phyloP scores from a whole-genome alignment of 2,329 filamentous ascomycete genomes.

The Phialophora tarda region DNA sequence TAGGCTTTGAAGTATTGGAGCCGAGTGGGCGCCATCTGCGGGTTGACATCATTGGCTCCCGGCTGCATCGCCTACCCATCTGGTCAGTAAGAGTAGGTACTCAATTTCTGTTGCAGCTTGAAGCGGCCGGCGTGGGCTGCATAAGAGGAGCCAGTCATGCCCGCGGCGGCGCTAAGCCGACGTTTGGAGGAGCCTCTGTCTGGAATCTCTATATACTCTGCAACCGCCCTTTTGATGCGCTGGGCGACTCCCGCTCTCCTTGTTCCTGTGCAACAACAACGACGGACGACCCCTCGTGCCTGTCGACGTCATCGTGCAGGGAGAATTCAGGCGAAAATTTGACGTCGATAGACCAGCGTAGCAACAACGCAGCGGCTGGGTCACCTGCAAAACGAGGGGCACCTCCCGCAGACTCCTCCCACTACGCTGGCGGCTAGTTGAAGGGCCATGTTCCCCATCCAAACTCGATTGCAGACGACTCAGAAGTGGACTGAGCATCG shows the following conservation, averaged over 20 bases:
- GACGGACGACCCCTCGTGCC: slow-evolving; percentile 22
- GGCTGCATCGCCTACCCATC: slow-evolving; percentile 11
- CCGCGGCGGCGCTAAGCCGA: slow-evolving; percentile 12
- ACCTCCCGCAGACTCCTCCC: slow-evolving; percentile 9
- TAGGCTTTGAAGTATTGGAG: slow-evolving; percentile 5
- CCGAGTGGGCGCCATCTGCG: slow-evolving; percentile 28
- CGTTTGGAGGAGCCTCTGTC: not conserved
- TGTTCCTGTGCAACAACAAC: not conserved
- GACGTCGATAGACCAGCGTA: slow-evolving; percentile 24
- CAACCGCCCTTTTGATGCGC: not conserved
- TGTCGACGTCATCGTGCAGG: slow-evolving; percentile 34
- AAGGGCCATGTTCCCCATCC: slow-evolving; percentile 1
- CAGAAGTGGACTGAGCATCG: slow-evolving; percentile 21
- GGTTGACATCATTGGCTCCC: slow-evolving; percentile 31
- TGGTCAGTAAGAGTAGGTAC: not conserved
- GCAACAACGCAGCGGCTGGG: slow-evolving; percentile 10
- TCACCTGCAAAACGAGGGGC: slow-evolving; percentile 23
- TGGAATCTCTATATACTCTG: not conserved
- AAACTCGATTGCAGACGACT: slow-evolving; percentile 9
- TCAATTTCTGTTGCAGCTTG: slow-evolving; percentile 18
- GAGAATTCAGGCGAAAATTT: slow-evolving; percentile 18
- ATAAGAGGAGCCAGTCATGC: slow-evolving; percentile 10
- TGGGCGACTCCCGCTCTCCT: slow-evolving; percentile 3
- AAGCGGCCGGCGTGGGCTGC: slow-evolving; percentile 19
- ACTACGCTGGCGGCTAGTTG: slow-evolving; percentile 15